A percentile compares a stretch with the other conserved stretches of the same genome.
phyloP scores from a whole-genome alignment of 345 rosid genomes.

The Mallotus nudiflorus region DNA sequence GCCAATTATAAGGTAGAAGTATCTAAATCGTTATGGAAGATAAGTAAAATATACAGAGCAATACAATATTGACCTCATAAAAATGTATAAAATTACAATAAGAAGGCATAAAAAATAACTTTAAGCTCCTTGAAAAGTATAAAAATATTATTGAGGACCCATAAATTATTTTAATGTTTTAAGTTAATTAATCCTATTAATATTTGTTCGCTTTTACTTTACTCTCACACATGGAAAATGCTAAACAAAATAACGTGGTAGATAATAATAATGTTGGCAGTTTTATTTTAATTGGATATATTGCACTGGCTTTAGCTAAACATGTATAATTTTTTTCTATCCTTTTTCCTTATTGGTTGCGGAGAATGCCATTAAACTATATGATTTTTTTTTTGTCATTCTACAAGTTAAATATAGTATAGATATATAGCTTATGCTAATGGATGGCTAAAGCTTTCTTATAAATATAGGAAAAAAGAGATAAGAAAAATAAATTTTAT shows the following conservation, averaged over 20 bases:
- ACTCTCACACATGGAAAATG: constrained; percentile 5
- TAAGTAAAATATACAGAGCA: not conserved
- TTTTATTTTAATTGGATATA: not conserved
- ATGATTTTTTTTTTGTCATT: not conserved
- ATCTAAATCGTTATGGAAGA: constrained; percentile 14
- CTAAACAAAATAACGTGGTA: not conserved
- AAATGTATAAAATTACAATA: not conserved
- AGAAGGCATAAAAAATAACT: not conserved
- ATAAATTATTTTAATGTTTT: not conserved
- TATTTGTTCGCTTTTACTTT: constrained; percentile 1
- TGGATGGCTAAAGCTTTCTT: no score
- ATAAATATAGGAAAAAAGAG: no score
- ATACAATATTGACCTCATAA: no score
- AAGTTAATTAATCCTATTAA: not conserved
- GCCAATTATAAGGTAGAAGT: not conserved
- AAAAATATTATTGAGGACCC: not conserved
- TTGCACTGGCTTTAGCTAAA: not conserved
- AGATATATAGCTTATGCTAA: not conserved
- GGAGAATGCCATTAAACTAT: not conserved
- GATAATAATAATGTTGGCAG: not conserved
- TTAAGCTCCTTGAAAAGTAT: not conserved
- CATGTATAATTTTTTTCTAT: not conserved
- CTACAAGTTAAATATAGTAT: not conserved
- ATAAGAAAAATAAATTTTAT: no score
- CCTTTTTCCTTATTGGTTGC: not conserved